Base-by-base conservation (phyloP, 176 grass and related monocot species). In the Hsuehochloa calcarea region DNA sequence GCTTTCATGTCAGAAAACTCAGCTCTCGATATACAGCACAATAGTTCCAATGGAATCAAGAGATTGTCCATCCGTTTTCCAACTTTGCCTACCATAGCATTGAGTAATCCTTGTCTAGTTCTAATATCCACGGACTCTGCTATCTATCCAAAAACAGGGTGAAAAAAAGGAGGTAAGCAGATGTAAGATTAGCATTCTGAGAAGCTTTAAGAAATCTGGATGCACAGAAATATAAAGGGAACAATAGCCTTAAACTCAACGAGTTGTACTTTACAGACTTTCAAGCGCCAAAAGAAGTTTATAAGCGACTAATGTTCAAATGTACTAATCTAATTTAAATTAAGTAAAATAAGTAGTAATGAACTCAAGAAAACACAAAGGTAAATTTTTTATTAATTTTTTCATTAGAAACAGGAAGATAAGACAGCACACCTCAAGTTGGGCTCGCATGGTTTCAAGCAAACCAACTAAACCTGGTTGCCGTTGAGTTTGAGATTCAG, bases 1-100 rank as follows among this genome's bases (percentile, higher is more conserved):
- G 96, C 96, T 90, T 96, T 99, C 91, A 94, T 94, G 77, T 99
- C 93, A 70, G 96, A 99, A 85, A 99, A 99, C 74, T 99, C 96
- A 61, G 88, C 72, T 94, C 89, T 95, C 79, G 96, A 96, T 67
- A 99, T 86, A 75, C 90, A 99, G 79, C 91, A 96, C 81, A 99
- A 69, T 70, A 99, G 92, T 87, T 99, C 96, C 77, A 99, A 86
- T 75, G 96, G 96, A 82, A 99, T 89, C 80, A 99, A 92, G 73
- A 99, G 90, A 84, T 96, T 93, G 84, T 99, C 93, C 96, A 99
- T 99, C 82, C 93, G 89, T 84, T 99, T 96, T 58, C 96, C 96
- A 31, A 96, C 90, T 92, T 92, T 99, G 74, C 93, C 91, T 64
- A 89, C 96, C 91, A 99, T 94, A 78, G 96, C 89, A 87, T 96